These are phyloP conservation scores for Beauveria australis DNA, from an alignment of 2,329 filamentous ascomycete genomes.

Conservation along the genomic window DNA sequence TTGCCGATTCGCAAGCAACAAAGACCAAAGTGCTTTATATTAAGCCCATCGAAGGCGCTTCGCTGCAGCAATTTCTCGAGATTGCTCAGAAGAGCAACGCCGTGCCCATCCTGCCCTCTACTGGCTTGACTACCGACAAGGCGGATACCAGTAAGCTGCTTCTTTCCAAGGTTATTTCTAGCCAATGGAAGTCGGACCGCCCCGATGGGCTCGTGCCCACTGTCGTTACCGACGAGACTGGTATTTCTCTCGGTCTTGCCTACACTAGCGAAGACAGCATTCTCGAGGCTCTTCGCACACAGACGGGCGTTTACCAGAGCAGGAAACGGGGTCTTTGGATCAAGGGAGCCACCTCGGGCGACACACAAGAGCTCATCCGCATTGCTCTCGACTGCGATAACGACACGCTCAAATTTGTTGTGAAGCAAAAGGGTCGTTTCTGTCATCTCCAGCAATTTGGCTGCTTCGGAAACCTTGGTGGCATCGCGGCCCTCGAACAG, in stretches of 20 bases:
- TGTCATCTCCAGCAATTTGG: slow-evolving; percentile 88
- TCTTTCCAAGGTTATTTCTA: slow-evolving; percentile 64
- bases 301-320: slow-evolving; percentile 85
- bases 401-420: slow-evolving; percentile 84
- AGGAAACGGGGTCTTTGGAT: slow-evolving; percentile 93
- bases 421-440: slow-evolving; percentile 85
- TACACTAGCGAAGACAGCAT: slow-evolving; percentile 93
- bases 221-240: slow-evolving; percentile 81
- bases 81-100: slow-evolving; percentile 43
- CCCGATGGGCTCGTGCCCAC: slow-evolving; percentile 80
- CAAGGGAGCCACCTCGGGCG: slow-evolving; percentile 90
- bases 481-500: slow-evolving; percentile 77
- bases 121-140: slow-evolving; percentile 59
- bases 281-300: slow-evolving; percentile 71
- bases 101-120: slow-evolving; percentile 68
- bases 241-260: slow-evolving; percentile 76
- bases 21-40: slow-evolving; percentile 42
- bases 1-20: slow-evolving; percentile 35
- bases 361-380: slow-evolving; percentile 80
- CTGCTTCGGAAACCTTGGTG: slow-evolving; percentile 80
- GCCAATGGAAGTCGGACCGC: slow-evolving; percentile 72
- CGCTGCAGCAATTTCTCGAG: slow-evolving; percentile 39
- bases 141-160: slow-evolving; percentile 45
- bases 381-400: slow-evolving; percentile 88
- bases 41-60: slow-evolving; percentile 38